Conservation (phyloP, 441 rosid genomes). For the Brassica hybrid region DNA sequence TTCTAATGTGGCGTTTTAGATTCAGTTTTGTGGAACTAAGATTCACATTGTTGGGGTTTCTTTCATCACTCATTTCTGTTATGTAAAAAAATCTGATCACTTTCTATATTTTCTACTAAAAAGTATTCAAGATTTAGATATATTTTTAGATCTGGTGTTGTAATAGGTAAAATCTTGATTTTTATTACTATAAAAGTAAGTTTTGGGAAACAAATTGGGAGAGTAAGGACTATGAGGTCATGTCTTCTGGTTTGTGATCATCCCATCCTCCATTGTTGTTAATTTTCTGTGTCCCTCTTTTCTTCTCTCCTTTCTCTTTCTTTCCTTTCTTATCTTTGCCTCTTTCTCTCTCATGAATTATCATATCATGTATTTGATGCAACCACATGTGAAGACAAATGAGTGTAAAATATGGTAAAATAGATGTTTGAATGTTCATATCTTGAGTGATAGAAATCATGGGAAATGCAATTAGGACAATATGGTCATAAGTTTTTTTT, state of each 20-base stretch:
- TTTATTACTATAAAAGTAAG: slow-evolving; percentile 39
- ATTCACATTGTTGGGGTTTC: slow-evolving; percentile 52
- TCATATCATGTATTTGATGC: slow-evolving; percentile 39
- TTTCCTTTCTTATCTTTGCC: slow-evolving; percentile 48
- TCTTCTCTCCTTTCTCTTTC: slow-evolving; percentile 41
- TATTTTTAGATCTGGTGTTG: slow-evolving; percentile 73
- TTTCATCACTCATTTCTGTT: slow-evolving; percentile 47
- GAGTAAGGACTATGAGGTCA: slow-evolving; percentile 57
- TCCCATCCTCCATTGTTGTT: slow-evolving; percentile 63
- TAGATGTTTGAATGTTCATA: slow-evolving; percentile 4
- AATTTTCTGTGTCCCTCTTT: slow-evolving; percentile 50
- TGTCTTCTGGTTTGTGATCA: slow-evolving; percentile 44
- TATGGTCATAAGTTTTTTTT: neutral
- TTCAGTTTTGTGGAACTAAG: slow-evolving; percentile 54
- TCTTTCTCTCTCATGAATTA: slow-evolving; percentile 44
- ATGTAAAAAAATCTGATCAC: slow-evolving; percentile 10
- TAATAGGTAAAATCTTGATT: slow-evolving; percentile 46
- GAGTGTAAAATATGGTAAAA: slow-evolving; percentile 29
- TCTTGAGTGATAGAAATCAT: slow-evolving; percentile 22
- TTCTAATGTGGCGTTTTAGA: slow-evolving; percentile 46
- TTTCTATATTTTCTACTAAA: slow-evolving; percentile 42
- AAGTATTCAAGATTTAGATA: slow-evolving; percentile 49
- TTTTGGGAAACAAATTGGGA: slow-evolving; percentile 28
- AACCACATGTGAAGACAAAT: slow-evolving; percentile 37
- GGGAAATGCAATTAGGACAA: slow-evolving; percentile 21